Evolutionary conservation across 257 asterid genomes (phyloP), one percentile per base, ranked within the genome.

Genomic region (Primulina huaijiensis): DNA sequence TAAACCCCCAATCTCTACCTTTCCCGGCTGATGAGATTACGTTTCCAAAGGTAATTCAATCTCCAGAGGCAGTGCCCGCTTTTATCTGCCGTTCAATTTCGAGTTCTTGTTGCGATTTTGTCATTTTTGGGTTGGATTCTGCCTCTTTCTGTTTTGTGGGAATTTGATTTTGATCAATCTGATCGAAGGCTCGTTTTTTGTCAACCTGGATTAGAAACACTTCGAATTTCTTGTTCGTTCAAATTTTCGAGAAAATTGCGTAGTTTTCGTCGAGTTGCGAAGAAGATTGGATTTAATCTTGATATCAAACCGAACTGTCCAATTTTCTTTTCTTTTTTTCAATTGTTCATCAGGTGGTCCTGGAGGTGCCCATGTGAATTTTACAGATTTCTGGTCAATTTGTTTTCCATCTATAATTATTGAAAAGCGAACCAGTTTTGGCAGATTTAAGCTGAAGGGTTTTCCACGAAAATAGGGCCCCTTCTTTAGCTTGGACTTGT

Each of bases 391-490:
- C 70, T 68, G 35, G 29, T 76, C 72, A 63, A 72, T 77, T 71
- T 25, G 66, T 71, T 27, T 40, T 61, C 43, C 63, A 35, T 16
- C 35, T 37, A 34, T 40, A 65, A 58, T 71, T 57, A n/a, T 55
- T 69, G 68, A 29, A 66, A 61, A 20, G 43, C 33, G 77, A 67
- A 62, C 69, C 67, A 31, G 72, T 35, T 58, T 78, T 79, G 85
- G 50, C 70, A 64, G 71, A 5, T 77, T 69, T 84, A 67, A 62
- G 65, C 72, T 67, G 55, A 67, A 77, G 88, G 88, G 82, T 84
- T 86, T 84, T 81, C 84, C 38, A 6, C 60, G 27, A 69, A 67
- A 62, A 77, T 86, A 76, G 86, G 86, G 79, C 86, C 86, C 88
- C 69, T 74, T 69, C 67, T 66, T 65, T 67, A 60, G 53, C 34